Conservation (phyloP, 345 rosid species). For the Eucalyptus pauciflora region DNA sequence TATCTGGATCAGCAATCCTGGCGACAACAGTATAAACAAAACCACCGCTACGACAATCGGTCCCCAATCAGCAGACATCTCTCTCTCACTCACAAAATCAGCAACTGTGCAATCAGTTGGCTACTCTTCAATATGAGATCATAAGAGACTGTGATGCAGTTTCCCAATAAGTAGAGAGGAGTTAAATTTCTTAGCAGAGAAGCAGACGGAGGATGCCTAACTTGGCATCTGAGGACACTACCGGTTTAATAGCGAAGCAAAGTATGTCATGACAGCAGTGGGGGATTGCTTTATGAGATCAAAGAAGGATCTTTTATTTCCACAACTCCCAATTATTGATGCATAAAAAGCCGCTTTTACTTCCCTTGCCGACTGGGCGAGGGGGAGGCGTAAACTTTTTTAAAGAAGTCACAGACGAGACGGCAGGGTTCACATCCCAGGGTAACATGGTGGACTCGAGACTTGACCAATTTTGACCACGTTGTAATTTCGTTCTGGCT, state of each 20-base stretch:
- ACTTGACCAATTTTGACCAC: neutral
- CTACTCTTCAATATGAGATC: neutral
- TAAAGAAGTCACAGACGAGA: neutral
- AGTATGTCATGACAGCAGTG: conserved; percentile 18
- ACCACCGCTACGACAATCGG: conserved; percentile 58
- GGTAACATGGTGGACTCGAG: neutral
- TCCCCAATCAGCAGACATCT: conserved; percentile 85
- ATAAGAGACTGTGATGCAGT: neutral
- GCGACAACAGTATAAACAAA: conserved; percentile 75
- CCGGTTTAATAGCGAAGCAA: conserved; percentile 22
- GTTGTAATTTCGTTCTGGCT: neutral
- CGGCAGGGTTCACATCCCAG: neutral
- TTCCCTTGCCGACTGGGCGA: neutral
- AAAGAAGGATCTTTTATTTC: conserved; percentile 1
- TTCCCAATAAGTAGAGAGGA: neutral
- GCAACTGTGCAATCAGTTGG: neutral
- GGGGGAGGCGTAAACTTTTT: neutral
- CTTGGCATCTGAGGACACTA: conserved; percentile 22
- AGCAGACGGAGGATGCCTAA: conserved; percentile 40
- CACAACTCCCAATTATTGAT: conserved; percentile 6
- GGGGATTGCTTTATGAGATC: conserved; percentile 34
- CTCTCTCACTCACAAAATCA: neutral
- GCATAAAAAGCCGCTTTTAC: conserved; percentile 5
- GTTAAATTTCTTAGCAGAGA: conserved; percentile 32
- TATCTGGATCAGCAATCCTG: conserved; percentile 81